These are phyloP conservation scores for Setomelanomma holmii DNA, from an alignment of 2,329 filamentous ascomycete genomes.

Conservation along the genomic window DNA sequence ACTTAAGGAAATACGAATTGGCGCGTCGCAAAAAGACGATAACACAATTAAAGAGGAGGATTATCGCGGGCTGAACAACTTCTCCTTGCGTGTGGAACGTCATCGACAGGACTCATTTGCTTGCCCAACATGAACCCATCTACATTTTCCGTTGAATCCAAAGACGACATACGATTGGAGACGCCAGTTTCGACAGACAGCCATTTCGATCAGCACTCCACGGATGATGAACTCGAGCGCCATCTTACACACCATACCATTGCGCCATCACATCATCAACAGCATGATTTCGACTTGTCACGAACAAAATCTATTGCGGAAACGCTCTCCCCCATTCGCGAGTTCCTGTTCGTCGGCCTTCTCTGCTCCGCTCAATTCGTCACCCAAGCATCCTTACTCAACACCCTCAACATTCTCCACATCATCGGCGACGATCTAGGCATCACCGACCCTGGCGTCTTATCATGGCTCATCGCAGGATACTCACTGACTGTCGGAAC, in stretches of 20 bases:
- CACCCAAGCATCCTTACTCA: slow-evolving; percentile 53
- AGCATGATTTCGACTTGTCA: slow-evolving; percentile 18
- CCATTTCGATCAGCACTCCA: neutral
- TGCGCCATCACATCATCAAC: neutral
- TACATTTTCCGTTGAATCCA: neutral
- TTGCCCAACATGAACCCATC: neutral
- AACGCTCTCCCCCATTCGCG: slow-evolving; percentile 28
- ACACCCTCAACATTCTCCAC: slow-evolving; percentile 49
- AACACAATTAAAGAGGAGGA: neutral
- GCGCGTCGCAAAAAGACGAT: too few relatives aligned
- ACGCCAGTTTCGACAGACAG: neutral
- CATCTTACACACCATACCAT: neutral
- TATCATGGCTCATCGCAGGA: slow-evolving; percentile 58
- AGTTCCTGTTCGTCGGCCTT: slow-evolving; percentile 34
- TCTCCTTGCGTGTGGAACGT: too few relatives aligned
- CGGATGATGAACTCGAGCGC: neutral
- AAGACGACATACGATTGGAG: too few relatives aligned
- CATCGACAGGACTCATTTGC: too few relatives aligned
- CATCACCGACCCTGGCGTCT: slow-evolving; percentile 48
- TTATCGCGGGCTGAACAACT: too few relatives aligned
- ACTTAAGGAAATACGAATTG: too few relatives aligned
- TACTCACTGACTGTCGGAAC: slow-evolving; percentile 59
- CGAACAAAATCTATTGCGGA: slow-evolving; percentile 30
- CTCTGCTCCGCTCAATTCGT: slow-evolving; percentile 36
- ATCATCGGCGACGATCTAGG: slow-evolving; percentile 53